Conservation (phyloP, 495 filamentous ascomycete genomes). For the Aspergillus diversus region DNA sequence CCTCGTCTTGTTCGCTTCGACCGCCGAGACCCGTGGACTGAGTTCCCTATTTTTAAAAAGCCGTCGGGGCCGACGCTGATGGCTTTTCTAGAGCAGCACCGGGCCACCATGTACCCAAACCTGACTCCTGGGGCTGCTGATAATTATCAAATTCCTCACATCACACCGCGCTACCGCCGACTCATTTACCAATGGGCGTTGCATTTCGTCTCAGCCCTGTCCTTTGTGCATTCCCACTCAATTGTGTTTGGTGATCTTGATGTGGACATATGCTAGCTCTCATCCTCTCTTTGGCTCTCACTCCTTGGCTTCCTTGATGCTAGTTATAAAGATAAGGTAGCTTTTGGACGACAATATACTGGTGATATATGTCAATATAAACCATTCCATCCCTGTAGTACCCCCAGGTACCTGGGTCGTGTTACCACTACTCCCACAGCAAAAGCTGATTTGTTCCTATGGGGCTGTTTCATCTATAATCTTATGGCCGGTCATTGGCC, state of each 20-base stretch:
- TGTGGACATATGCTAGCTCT: background rate
- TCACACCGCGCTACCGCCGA: background rate
- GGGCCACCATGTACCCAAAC: background rate
- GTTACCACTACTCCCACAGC: no score
- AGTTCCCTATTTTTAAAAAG: background rate
- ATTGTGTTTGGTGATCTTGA: background rate
- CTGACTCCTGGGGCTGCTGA: background rate
- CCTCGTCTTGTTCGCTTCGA: background rate
- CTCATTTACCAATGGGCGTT: background rate
- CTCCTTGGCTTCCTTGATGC: background rate
- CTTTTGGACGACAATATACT: background rate
- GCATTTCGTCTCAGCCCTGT: background rate
- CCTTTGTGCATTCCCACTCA: conserved; percentile 1
- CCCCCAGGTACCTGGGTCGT: no score
- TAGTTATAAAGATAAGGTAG: background rate
- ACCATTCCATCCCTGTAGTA: no score
- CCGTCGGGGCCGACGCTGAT: background rate
- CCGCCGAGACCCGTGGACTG: background rate
- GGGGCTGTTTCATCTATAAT: no score
- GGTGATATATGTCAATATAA: no score
- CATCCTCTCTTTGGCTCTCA: background rate
- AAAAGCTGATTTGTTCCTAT: no score
- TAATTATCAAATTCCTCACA: background rate
- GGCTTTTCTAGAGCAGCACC: background rate
- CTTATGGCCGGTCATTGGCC: no score